Percentiles rank a stretch among this genome's conserved stretches.
Conservation (phyloP, 225 moss, liverwort and hornwort species). For the Anthoceros angustus region DNA sequence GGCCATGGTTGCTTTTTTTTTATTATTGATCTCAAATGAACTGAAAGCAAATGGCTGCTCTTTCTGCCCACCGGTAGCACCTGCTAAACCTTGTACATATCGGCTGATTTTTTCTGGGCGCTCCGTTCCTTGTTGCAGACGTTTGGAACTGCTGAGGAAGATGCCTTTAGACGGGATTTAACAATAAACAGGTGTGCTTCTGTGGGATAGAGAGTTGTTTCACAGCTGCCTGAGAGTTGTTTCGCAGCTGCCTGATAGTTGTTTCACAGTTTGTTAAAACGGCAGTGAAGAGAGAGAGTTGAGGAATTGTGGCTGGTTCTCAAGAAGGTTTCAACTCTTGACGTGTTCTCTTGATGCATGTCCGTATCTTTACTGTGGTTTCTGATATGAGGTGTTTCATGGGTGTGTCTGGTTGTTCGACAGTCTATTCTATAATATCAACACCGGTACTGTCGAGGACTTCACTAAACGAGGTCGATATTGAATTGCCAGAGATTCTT, state of each 20-base stretch:
- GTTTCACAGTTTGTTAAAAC: neutral
- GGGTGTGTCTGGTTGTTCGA: neutral
- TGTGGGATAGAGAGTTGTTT: neutral
- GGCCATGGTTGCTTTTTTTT: neutral
- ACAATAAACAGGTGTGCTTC: conserved; percentile 60
- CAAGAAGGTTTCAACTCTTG: no score
- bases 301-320: no score
- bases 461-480: conserved; percentile 43
- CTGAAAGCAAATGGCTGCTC: no score
- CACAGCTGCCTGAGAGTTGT: neutral
- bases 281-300: no score
- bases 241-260: conserved; percentile 1
- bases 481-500: neutral
- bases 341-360: no score
- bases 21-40: neutral
- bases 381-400: no score
- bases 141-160: conserved; percentile 75
- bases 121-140: conserved; percentile 22
- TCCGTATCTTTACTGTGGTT: no score
- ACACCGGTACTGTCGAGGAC: conserved; percentile 56
- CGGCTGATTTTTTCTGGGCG: no score
- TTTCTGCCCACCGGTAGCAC: no score
- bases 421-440: conserved; percentile 86
- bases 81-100: no score
- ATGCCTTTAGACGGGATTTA: conserved; percentile 66